Conservation (phyloP, 2,329 filamentous ascomycete species). For the Blastomyces percursus region DNA sequence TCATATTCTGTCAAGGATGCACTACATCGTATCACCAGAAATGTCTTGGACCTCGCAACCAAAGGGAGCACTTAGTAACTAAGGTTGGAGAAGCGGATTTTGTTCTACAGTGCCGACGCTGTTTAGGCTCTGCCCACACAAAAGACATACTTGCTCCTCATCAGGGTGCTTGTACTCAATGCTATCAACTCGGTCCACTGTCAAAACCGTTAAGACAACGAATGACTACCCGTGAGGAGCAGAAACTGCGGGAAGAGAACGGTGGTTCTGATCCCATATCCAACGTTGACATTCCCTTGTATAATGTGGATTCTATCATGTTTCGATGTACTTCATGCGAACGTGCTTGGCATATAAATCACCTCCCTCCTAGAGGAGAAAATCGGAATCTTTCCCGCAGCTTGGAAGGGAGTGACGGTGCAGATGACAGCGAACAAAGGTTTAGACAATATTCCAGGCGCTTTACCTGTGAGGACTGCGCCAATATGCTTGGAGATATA, state of each 20-base stretch:
- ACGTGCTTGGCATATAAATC: conserved; percentile 71
- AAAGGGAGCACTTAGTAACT: conserved; percentile 77
- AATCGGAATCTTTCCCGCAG: conserved; percentile 9
- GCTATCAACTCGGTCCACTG: conserved; percentile 53
- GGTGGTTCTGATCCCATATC: conserved; percentile 65
- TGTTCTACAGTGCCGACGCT: conserved; percentile 81
- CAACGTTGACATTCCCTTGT: conserved; percentile 52
- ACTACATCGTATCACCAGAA: conserved; percentile 69
- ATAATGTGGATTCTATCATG: conserved; percentile 64
- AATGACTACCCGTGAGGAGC: conserved; percentile 67
- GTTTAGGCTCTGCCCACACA: conserved; percentile 56
- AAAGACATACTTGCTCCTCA: conserved; percentile 61
- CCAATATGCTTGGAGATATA: conserved; percentile 54
- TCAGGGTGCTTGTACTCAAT: conserved; percentile 60
- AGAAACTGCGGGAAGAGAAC: conserved; percentile 70
- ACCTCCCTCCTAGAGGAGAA: conserved; percentile 50
- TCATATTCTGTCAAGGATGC: conserved; percentile 88
- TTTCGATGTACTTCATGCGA: conserved; percentile 73
- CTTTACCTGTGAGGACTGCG: conserved; percentile 75
- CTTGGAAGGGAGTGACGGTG: conserved; percentile 19
- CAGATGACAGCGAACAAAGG: conserved; percentile 36
- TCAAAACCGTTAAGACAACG: conserved; percentile 64
- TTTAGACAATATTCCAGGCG: conserved; percentile 60
- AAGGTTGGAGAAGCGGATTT: conserved; percentile 69
- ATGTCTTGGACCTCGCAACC: conserved; percentile 64